phyloP scores from a whole-genome alignment of 1,139 yeast species.

The Suzukiozyma palmioleophila region DNA sequence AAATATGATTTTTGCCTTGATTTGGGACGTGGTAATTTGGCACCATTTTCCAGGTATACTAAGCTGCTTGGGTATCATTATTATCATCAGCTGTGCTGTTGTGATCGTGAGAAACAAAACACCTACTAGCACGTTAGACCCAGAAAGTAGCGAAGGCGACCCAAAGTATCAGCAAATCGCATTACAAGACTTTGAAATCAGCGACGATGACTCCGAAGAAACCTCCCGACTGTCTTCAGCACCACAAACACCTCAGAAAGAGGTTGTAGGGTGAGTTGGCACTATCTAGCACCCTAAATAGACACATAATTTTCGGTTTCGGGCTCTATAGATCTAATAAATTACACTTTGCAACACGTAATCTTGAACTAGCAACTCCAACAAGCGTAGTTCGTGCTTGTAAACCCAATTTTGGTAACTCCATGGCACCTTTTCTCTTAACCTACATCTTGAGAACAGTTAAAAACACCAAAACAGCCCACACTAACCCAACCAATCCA shows the following conservation, averaged over 20 bases:
- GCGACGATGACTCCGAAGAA: constrained; percentile 20
- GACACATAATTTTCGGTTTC: background rate
- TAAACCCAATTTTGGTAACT: no score
- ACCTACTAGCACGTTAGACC: constrained; percentile 9
- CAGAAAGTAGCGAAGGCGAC: constrained; percentile 11
- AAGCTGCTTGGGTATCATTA: constrained; percentile 63
- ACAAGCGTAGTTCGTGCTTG: no score
- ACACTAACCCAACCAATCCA: constrained; percentile 26
- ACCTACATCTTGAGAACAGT: no score
- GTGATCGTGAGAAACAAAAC: constrained; percentile 53
- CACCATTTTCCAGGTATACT: constrained; percentile 66
- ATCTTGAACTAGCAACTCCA: no score
- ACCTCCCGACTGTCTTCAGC: background rate
- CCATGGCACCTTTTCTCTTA: no score
- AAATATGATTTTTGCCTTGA: constrained; percentile 72
- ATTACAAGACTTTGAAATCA: constrained; percentile 22
- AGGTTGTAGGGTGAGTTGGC: background rate
- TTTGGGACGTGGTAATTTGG: constrained; percentile 73
- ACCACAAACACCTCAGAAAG: background rate
- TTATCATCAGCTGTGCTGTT: constrained; percentile 66
- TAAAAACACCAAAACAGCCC: no score
- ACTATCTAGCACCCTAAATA: no score
- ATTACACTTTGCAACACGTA: no score
- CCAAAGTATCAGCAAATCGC: constrained; percentile 17
- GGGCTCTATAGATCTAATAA: no score